phyloP scores from a whole-genome alignment of 495 filamentous ascomycete genomes.

The Aspergillus hancockii region DNA sequence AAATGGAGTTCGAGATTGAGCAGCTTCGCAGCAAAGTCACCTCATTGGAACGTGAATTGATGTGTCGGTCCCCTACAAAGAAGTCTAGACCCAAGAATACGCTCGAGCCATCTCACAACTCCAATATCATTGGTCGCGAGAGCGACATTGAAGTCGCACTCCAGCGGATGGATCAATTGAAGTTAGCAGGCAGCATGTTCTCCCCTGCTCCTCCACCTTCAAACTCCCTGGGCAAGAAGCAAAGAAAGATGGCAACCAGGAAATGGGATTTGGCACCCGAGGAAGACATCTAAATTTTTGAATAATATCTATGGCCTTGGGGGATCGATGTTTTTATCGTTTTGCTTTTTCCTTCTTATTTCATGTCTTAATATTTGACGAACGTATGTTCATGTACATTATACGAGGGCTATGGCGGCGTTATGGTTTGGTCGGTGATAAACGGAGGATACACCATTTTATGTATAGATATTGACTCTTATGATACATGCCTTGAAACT shows the following conservation, averaged over 20 bases:
- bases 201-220: slow-evolving; percentile 24
- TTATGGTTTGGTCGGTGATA: not conserved
- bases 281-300: slow-evolving; percentile 41
- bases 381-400: not conserved
- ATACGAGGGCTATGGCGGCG: not conserved
- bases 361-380: not conserved
- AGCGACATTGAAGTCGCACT: slow-evolving; percentile 47
- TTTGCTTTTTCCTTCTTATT: not conserved
- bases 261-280: slow-evolving; percentile 60
- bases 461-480: slow-evolving; percentile 1
- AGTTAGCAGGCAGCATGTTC: slow-evolving; percentile 44
- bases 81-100: slow-evolving; percentile 36
- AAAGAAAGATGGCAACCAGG: slow-evolving; percentile 53
- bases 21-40: slow-evolving; percentile 45
- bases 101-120: slow-evolving; percentile 25
- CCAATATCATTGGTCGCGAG: slow-evolving; percentile 37
- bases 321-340: not conserved
- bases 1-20: slow-evolving; percentile 52
- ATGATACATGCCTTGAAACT: not conserved
- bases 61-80: slow-evolving; percentile 47
- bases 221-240: slow-evolving; percentile 44
- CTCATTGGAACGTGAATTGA: slow-evolving; percentile 48
- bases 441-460: not conserved
- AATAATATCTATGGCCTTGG: not conserved
- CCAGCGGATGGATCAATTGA: slow-evolving; percentile 45